Evolutionary conservation across 2,329 filamentous ascomycete species (phyloP), one percentile per base, ranked within the genome.

Genomic region (Pseudohalonectria lignicola): DNA sequence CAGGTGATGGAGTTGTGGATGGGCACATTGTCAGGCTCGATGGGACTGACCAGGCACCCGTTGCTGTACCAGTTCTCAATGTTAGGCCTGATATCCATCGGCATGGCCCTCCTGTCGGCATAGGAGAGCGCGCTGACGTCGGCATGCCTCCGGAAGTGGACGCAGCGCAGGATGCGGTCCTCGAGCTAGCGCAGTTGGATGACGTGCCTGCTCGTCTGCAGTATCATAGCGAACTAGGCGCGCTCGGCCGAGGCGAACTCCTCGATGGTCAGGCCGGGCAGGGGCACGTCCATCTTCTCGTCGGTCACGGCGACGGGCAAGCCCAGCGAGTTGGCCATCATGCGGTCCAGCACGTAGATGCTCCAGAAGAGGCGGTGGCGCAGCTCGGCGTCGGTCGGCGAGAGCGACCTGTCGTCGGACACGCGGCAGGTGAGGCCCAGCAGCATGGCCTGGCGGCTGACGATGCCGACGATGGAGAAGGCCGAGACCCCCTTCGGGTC

Each of bases 41-140:
- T n/a, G n/a, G 61, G 60, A 5, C 60, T 62, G 40, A 66, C 52
- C 4, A 67, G 55, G 34, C 62, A 67, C 1, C 63, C 64, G 23
- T 57, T 60, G 40, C 57, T 64, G 42, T 67, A 67, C 62, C 64
- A 67, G 41, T 66, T 56, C 38, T 67, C 63, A 16, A 67, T 64
- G 19, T 62, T 54, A n/a, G 56, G 49, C n/a, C 60, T 53, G 19
- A 65, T 51, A 16, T 51, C 50, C 29, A 53, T 53, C 3, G 60
- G 35, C 6, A 59, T 47, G 23, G 54, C 48, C 9, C 52, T 51
- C 4, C 57, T 49, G n/a, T n/a, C n/a, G n/a, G n/a, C n/a, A n/a
- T n/a, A n/a, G n/a, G n/a, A n/a, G n/a, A n/a, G n/a, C n/a, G n/a
- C n/a, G n/a, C 49, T 49, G 5, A 53, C 49, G 4, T 57, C 51